Base-by-base conservation (phyloP, 2,329 filamentous ascomycete genomes). In the Talaromyces funiculosus region DNA sequence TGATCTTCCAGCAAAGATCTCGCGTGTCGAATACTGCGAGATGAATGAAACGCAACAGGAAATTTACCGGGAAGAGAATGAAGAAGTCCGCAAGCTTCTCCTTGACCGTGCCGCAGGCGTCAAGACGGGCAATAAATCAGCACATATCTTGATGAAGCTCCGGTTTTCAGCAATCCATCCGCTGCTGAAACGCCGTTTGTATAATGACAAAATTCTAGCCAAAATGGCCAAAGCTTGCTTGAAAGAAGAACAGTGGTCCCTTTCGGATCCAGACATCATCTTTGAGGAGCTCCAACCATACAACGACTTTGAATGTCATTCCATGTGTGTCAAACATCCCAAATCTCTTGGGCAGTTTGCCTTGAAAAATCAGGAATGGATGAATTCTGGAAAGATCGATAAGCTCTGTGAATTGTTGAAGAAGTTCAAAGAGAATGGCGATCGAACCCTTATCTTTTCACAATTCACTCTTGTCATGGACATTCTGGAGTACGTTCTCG, bases 391-490 rank as follows among this genome's bases (percentile, higher is more conserved):
- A 61, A 99, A 99, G 73, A 87, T 97, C n/a, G 78, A 86, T 64
- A 88, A 89, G 66, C 83, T 97, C 26, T 81, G 91, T 26, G 83
- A 89, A 67, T 82, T 99, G 12, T 81, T 99, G 1, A 78, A 81
- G 10, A 76, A 82, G 14, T 97, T 91, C 75, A 87, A 87, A 65
- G 78, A 82, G 62, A 92, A 91, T 57, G 93, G 92, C 3, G 92
- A 97, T 72, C 87, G 93, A 3, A 87, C 90, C 0, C 82, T 99
- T 2, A 86, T 99, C 24, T 99, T 99, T 77, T 95, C 89, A 49
- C 92, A 96, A 68, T 99, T 97, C 73, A 90, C 90, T 6, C 88
- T 90, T 65, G 88, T 96, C 59, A 89, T 97, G 75, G 90, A 97
- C 73, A 92, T 99, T 60, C 81, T 99, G 0, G 88, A 92, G 65